Evolutionary conservation across 495 filamentous ascomycete species (phyloP), one percentile per base, ranked within the genome.

Genomic region (Copromyces sp.): DNA sequence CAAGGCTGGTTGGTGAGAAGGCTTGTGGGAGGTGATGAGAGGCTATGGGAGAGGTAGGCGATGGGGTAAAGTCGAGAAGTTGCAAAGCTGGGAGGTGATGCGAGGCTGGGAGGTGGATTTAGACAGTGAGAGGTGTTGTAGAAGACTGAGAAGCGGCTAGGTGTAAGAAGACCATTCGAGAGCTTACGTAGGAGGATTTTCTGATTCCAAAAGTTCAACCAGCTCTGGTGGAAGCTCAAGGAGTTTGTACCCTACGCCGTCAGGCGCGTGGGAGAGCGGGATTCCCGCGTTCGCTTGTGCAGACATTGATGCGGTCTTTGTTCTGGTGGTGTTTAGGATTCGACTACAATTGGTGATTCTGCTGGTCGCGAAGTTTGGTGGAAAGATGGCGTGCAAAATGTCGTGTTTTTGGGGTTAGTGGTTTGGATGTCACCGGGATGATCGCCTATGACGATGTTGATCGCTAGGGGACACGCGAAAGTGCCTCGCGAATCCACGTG

Each of bases 151-250:
- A 39, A 6, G 40, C 16, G 9, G 40, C 4, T 5, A n/a, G 29
- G 9, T 3, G 5, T 11, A 39, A 65, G 11, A 69, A 84, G 24
- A 24, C 24, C 24, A 24, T 24, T 24, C 24, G 24, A 24, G 24
- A 24, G 24, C 86, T 76, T 85, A 92, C 90, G 81, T 82, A 0
- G 90, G 88, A 68, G 89, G 85, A 76, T 88, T 81, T 7, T 86
- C 80, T 0, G 89, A 88, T 61, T 89, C 85, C 12, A 97, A 81
- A 8, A 92, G 81, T 14, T 88, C 84, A 11, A 93, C 85, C 9
- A 97, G 81, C 32, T 93, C 91, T 9, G 90, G 85, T 4, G 94
- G 90, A 1, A 98, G 87, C 79, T 97, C 94, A n/a, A 97, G 83
- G 12, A 97, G 84, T 39, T 90, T 89, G 79, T 94, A 91, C 6